Evolutionary conservation across 2,329 filamentous ascomycete genomes (phyloP).

Genomic region (Hortaea werneckii): DNA sequence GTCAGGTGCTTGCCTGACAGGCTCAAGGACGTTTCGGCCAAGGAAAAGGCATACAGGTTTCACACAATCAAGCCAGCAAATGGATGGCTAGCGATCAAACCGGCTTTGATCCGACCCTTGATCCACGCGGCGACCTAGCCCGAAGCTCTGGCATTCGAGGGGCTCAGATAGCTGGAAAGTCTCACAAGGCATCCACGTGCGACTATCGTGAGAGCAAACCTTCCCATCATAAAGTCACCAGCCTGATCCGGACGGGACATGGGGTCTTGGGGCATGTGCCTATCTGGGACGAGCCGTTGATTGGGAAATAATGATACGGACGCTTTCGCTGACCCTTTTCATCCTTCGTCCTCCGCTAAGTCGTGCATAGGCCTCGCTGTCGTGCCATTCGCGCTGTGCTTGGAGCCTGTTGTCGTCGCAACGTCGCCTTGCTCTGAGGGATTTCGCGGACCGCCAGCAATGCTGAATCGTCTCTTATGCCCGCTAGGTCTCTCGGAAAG

Average conservation of each 20-base stretch:
- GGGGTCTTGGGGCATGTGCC: no score
- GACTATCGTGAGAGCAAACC: background rate
- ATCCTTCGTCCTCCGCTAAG: background rate
- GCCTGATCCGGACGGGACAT: no score
- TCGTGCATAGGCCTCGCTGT: background rate
- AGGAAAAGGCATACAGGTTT: no score
- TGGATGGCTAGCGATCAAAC: no score
- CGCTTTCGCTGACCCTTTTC: background rate
- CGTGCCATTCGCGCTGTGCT: constrained; percentile 9
- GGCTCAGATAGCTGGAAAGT: no score
- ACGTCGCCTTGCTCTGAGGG: constrained; percentile 11
- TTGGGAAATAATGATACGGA: background rate
- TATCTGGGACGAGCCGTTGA: no score
- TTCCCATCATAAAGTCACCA: background rate
- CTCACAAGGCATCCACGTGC: background rate
- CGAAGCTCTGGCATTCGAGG: no score
- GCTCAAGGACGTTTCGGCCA: no score
- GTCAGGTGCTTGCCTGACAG: no score
- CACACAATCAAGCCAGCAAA: no score
- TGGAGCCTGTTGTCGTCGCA: constrained; percentile 15
- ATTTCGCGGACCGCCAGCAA: constrained; percentile 20
- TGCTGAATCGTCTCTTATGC: constrained; percentile 34
- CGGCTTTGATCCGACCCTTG: no score
- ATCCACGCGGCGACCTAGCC: no score
- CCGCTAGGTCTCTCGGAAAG: constrained; percentile 48